Evolutionary conservation across 2,329 filamentous ascomycete genomes (phyloP).

Genomic region (Neofusicoccum kwambonambiense): DNA sequence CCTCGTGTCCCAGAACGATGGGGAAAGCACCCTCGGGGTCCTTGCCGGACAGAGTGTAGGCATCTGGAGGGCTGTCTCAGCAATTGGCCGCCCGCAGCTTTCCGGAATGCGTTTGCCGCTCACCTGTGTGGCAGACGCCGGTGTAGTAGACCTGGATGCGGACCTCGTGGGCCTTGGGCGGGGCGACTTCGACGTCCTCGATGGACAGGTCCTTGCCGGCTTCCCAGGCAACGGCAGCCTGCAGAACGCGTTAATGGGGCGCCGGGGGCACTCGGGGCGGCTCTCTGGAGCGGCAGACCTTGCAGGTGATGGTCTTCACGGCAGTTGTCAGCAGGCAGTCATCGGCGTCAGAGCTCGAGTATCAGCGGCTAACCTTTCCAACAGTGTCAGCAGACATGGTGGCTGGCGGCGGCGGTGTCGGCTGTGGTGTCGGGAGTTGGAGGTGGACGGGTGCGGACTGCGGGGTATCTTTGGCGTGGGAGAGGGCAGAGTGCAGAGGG

Average conservation of each 20-base stretch:
- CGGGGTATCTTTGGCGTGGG: conserved; percentile 1
- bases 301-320: conserved; percentile 86
- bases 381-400: conserved; percentile 55
- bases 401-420: neutral
- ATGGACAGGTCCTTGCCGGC: conserved; percentile 84
- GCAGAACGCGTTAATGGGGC: conserved; percentile 29
- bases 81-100: neutral
- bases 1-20: conserved; percentile 44
- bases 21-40: conserved; percentile 74
- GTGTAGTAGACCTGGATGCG: conserved; percentile 97
- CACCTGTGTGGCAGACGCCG: conserved; percentile 97
- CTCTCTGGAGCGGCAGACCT: conserved; percentile 84
- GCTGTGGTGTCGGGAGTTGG: neutral
- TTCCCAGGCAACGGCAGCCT: conserved; percentile 96
- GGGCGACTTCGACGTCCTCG: conserved; percentile 88
- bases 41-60: conserved; percentile 75
- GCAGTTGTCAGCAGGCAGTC: conserved; percentile 14
- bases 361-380: conserved; percentile 48
- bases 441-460: neutral
- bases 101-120: conserved; percentile 4
- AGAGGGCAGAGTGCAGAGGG: neutral
- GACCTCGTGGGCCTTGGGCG: conserved; percentile 89
- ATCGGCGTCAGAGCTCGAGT: neutral
- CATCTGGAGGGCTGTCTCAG: conserved; percentile 29
- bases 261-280: conserved; percentile 36